Base-by-base conservation (phyloP, 495 filamentous ascomycete genomes). In the Chaetomium fimeti region DNA sequence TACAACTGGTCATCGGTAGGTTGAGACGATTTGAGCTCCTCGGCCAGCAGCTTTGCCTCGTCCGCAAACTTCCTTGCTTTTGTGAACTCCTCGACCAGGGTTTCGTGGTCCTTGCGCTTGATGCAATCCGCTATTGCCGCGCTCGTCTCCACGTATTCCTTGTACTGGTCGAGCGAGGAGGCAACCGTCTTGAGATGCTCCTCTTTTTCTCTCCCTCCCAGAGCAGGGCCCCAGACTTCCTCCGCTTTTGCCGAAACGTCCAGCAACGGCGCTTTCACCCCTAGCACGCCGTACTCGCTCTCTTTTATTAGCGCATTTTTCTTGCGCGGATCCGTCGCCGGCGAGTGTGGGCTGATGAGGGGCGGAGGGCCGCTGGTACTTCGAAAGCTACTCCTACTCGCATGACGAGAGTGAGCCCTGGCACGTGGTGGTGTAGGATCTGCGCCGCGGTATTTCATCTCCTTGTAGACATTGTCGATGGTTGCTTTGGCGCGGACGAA, bases 401-500 rank as follows among this genome's bases (percentile, higher is more conserved):
- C 75, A 67, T 85, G 84, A 18, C 85, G 76, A 45, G 84, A 87
- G 60, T 88, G 85, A 55, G 77, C 74, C 29, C 85, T 76, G 24
- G 74, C 67, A 8, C 79, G 75, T 13, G 79, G 67, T 20, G 79
- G 70, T n/a, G 83, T 81, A n/a, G 84, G 82, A 38, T 89, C 85
- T 8, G 77, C 82, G 4, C 91, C 91, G 69, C 91, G 89, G 59
- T 90, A 91, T 57, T 92, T 91, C 94, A 98, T 98, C 76, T 98
- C 95, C 42, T 85, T 92, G 76, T 98, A 98, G 43, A 98, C 94
- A 79, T 92, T 92, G 77, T 98, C 94, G 66, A 98, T 98, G 8
- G 92, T 97, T 4, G 91, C 89, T 73, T 98, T 98, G 8, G 95
- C 94, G 13, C 89, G 87, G 38, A 98, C 93, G 76, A 98, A 98